Evolutionary conservation across 768 basidiomycete genomes (phyloP).

Genomic region (Suillus subaureus): DNA sequence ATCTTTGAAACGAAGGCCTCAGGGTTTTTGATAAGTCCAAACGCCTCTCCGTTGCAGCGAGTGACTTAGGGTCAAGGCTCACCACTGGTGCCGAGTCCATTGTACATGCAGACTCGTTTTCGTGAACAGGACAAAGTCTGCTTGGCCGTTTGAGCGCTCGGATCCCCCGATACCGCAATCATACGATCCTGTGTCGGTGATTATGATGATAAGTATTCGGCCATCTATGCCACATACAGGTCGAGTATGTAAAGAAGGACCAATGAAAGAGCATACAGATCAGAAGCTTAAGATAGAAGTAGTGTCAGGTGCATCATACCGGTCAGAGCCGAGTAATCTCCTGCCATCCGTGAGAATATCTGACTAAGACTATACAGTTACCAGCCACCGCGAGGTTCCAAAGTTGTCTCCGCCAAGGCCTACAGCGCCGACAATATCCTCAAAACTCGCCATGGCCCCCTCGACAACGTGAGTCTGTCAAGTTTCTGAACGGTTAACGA

Average conservation of each 20-base stretch:
- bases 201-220: no score
- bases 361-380: conserved; percentile 40
- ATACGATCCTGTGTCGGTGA: background rate
- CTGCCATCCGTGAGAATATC: conserved; percentile 22
- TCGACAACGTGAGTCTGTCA: conserved; percentile 51
- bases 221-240: no score
- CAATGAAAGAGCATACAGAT: no score
- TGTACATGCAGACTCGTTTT: background rate
- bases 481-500: conserved; percentile 7
- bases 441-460: conserved; percentile 49
- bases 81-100: background rate
- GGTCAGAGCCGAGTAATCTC: background rate
- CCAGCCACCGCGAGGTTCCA: conserved; percentile 37
- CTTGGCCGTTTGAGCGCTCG: background rate
- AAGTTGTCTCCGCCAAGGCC: conserved; percentile 22
- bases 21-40: background rate
- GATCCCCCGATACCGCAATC: background rate
- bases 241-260: no score
- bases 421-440: conserved; percentile 32
- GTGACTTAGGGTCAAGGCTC: background rate
- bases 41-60: background rate
- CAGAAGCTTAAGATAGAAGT: no score
- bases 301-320: no score
- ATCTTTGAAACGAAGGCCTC: background rate
- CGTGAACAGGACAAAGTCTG: background rate